These are phyloP conservation scores for Candida taoyuanica DNA, from an alignment of 805 yeast genomes.

Conservation along the genomic window DNA sequence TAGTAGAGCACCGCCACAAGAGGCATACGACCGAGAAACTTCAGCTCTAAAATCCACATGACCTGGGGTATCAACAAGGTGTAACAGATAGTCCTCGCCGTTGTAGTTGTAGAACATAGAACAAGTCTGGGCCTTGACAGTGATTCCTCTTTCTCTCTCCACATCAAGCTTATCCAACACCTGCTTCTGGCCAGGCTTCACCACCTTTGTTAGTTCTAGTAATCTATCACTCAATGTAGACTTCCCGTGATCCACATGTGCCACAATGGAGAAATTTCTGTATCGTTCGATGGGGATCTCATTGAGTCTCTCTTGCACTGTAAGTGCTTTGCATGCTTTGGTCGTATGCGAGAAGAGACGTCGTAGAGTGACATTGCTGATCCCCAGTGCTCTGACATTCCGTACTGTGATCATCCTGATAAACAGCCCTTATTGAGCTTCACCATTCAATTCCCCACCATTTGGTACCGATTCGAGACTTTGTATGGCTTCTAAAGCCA, in stretches of 20 bases:
- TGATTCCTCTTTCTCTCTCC: conserved; percentile 93
- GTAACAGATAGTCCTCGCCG: conserved; percentile 76
- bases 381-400: no score
- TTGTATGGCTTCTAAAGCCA: no score
- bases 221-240: conserved; percentile 87
- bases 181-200: conserved; percentile 77
- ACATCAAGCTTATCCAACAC: conserved; percentile 90
- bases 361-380: no score
- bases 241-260: conserved; percentile 90
- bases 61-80: conserved; percentile 95
- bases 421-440: no score
- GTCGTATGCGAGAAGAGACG: conserved; percentile 1
- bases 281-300: conserved; percentile 78
- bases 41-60: conserved; percentile 96
- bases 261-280: conserved; percentile 90
- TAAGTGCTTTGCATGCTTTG: background rate
- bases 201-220: conserved; percentile 84
- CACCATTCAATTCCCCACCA: no score
- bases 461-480: no score
- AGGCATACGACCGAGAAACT: conserved; percentile 89
- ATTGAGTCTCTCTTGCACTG: conserved; percentile 52
- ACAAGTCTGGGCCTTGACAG: conserved; percentile 96
- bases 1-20: conserved; percentile 90
- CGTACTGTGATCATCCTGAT: no score
- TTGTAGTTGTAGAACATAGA: conserved; percentile 74